Evolutionary conservation across 2,329 filamentous ascomycete genomes (phyloP).

Genomic region (Fusarium ambrosium): DNA sequence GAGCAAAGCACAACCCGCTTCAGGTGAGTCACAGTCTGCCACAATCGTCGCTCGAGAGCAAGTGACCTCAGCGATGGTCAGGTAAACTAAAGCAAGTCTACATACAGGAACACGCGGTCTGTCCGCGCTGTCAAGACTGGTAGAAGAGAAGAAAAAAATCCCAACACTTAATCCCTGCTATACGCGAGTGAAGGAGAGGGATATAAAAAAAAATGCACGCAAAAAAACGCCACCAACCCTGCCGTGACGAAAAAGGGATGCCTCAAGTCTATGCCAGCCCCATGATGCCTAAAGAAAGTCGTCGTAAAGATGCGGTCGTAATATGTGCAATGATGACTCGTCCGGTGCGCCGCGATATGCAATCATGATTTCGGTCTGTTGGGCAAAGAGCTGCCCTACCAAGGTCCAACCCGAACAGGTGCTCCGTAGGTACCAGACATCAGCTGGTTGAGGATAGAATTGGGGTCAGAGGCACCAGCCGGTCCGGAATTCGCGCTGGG

Average conservation of each 20-base stretch:
- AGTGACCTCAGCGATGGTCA: neutral
- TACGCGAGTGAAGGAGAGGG: slow-evolving; percentile 44
- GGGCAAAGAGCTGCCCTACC: slow-evolving; percentile 55
- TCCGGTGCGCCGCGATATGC: slow-evolving; percentile 45
- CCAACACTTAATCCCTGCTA: slow-evolving; percentile 42
- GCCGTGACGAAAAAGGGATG: slow-evolving; percentile 46
- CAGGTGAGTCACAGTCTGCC: neutral
- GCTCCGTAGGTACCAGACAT: slow-evolving; percentile 72
- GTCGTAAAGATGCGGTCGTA: slow-evolving; percentile 52
- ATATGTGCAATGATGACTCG: slow-evolving; percentile 46
- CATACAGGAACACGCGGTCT: slow-evolving; percentile 43
- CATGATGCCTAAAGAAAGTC: slow-evolving; percentile 51
- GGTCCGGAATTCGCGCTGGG: slow-evolving; percentile 48
- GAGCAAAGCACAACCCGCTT: neutral
- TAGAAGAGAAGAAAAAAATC: slow-evolving; percentile 14
- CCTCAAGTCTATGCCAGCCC: slow-evolving; percentile 54
- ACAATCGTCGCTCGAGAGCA: neutral
- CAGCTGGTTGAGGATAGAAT: slow-evolving; percentile 73
- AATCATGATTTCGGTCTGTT: slow-evolving; percentile 33
- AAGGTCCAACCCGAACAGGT: slow-evolving; percentile 73
- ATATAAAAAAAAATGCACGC: slow-evolving; percentile 49
- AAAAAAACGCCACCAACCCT: slow-evolving; percentile 52
- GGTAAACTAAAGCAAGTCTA: slow-evolving; percentile 37
- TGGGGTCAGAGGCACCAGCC: slow-evolving; percentile 56
- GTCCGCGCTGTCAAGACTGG: slow-evolving; percentile 21